A percentile compares a stretch with the other conserved stretches of the same genome.
Evolutionary conservation across 352 stramenopile genomes (phyloP).

Genomic region (Phytophthora constricta): DNA sequence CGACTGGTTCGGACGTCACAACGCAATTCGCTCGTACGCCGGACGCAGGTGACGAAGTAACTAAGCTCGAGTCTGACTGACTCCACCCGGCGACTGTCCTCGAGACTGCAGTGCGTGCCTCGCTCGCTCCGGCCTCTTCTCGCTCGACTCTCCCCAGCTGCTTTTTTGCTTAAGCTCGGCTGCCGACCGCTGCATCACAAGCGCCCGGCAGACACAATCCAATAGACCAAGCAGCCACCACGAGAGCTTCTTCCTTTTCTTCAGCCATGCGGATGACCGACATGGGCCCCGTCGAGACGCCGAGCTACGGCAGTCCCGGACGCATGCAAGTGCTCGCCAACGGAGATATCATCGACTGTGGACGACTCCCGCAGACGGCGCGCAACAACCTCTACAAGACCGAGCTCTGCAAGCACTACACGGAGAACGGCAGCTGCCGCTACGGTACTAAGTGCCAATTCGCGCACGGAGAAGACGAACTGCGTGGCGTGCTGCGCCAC

Average conservation of each 20-base stretch:
- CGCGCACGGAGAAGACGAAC: slow-evolving; percentile 85
- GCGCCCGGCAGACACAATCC: slow-evolving; percentile 20
- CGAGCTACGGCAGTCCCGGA: slow-evolving; percentile 53
- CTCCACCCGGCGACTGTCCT: background rate
- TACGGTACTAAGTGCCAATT: slow-evolving; percentile 93
- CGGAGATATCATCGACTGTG: slow-evolving; percentile 87
- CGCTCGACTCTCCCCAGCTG: slow-evolving; percentile 4
- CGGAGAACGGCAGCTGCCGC: slow-evolving; percentile 84
- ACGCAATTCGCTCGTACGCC: slow-evolving; percentile 43
- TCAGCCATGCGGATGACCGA: slow-evolving; percentile 37
- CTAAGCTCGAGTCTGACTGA: slow-evolving; percentile 14
- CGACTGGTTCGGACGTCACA: slow-evolving; percentile 27
- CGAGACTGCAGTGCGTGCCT: no score
- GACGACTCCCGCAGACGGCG: slow-evolving; percentile 71
- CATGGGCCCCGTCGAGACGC: slow-evolving; percentile 37
- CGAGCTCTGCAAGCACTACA: slow-evolving; percentile 91
- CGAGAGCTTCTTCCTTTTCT: slow-evolving; percentile 7
- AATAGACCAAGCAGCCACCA: slow-evolving; percentile 23
- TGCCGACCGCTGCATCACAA: no score
- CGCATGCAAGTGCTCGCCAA: slow-evolving; percentile 86
- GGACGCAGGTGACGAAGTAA: slow-evolving; percentile 1
- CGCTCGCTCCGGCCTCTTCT: slow-evolving; percentile 20
- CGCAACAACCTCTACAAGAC: slow-evolving; percentile 93
- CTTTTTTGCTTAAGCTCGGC: background rate
- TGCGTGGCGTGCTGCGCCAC: slow-evolving; percentile 86